A percentile compares a stretch with the other conserved stretches of the same genome.
These are phyloP conservation scores for Microbotryum intermedium DNA, from an alignment of 1,284 basidiomycete genomes.

Conservation along the genomic window DNA sequence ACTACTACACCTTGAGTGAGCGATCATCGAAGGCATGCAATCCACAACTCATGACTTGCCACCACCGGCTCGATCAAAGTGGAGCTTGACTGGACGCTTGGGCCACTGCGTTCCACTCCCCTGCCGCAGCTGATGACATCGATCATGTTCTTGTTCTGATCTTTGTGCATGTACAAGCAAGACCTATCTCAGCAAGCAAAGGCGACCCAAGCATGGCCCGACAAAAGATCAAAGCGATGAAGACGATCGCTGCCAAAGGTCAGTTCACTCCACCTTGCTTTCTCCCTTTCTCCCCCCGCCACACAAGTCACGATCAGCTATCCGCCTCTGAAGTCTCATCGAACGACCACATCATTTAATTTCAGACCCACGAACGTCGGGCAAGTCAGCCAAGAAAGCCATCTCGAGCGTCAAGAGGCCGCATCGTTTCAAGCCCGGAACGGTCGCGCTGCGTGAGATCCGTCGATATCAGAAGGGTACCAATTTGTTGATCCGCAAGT, in stretches of 20 bases:
- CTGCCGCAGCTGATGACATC: too few relatives aligned
- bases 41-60: too few relatives aligned
- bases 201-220: background rate
- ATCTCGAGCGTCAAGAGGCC: background rate
- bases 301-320: background rate
- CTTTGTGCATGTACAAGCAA: background rate
- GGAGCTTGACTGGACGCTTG: too few relatives aligned
- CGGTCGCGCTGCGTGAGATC: slow-evolving; percentile 32
- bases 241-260: background rate
- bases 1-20: too few relatives aligned
- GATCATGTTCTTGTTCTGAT: too few relatives aligned
- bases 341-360: background rate
- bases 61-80: too few relatives aligned
- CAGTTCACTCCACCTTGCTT: background rate
- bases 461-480: slow-evolving; percentile 27
- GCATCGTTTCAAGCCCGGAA: slow-evolving; percentile 30
- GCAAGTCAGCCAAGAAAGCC: background rate
- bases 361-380: background rate
- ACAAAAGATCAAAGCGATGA: background rate
- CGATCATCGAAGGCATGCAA: too few relatives aligned
- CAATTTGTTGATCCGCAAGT: slow-evolving; percentile 25
- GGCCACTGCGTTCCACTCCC: too few relatives aligned
- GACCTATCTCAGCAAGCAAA: too few relatives aligned
- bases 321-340: background rate
- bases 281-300: background rate